Conservation (phyloP, 371 early-diverging fungal genomes). For the Mucor irregularis region DNA sequence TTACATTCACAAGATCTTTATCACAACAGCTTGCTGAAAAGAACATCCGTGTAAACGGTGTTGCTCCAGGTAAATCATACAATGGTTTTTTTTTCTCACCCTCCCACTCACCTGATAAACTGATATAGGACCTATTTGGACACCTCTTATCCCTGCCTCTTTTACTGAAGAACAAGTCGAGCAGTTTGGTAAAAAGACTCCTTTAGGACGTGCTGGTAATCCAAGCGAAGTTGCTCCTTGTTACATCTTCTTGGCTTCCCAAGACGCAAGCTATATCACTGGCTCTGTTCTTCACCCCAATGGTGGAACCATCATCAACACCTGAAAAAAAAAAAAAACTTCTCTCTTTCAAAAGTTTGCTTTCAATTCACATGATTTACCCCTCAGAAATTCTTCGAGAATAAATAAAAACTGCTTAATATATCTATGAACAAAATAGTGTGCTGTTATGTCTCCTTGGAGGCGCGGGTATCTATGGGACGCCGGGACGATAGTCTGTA, state of each 20-base stretch:
- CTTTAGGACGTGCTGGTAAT: conserved; percentile 52
- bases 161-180: conserved; percentile 48
- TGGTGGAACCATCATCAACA: conserved; percentile 21
- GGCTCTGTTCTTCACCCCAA: conserved; percentile 56
- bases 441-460: too few relatives aligned
- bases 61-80: conserved; percentile 33
- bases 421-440: too few relatives aligned
- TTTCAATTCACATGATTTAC: too few relatives aligned
- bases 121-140: conserved; percentile 46
- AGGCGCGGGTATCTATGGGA: too few relatives aligned
- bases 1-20: conserved; percentile 43
- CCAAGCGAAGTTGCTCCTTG: conserved; percentile 54
- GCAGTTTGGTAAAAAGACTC: conserved; percentile 47
- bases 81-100: too few relatives aligned
- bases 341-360: too few relatives aligned
- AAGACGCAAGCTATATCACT: conserved; percentile 50
- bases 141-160: conserved; percentile 56
- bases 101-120: too few relatives aligned
- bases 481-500: too few relatives aligned
- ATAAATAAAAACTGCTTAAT: too few relatives aligned
- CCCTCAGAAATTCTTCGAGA: too few relatives aligned
- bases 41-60: conserved; percentile 50
- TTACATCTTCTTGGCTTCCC: conserved; percentile 47
- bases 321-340: too few relatives aligned
- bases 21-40: conserved; percentile 44